Base-by-base conservation (phyloP, 1,284 basidiomycete species). In the Cutaneotrichosporon dermatis region DNA sequence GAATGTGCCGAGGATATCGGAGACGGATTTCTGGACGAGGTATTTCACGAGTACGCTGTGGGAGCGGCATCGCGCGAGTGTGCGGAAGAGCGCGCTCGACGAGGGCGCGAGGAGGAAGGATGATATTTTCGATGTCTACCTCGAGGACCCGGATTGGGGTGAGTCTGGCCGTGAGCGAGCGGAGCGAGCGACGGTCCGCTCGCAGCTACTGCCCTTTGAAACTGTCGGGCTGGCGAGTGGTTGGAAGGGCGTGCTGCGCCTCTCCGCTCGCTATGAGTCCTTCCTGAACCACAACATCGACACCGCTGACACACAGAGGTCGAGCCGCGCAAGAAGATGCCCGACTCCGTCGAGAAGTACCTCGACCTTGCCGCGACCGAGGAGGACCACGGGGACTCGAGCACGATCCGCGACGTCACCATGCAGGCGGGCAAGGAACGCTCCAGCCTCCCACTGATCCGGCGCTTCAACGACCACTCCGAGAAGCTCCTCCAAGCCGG, bases 381-480 rank as follows among this genome's bases (percentile, higher is more conserved):
- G 37, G 92, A 93, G 72, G 95, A 99, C 79, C 95, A 98, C 66
- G 87, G 82, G 43, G 89, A 93, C 80, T 88, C 88, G 2, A 89
- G 91, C 4, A 95, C 92, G 66, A 83, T 87, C 62, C 86, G 84
- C 73, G 96, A 99, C 71, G 79, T 90, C 49, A 98, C 96, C 0
- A 99, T 99, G 96, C 89, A 92, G 72, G 87, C 94, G 5, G 96
- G 96, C 6, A 85, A 88, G 66, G 89, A 96, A 74, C 83, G 87
- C 52, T 87, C 87, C 25, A 88, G 89, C 15, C 77, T 99, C 42
- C 96, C 96, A 0, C 83, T 99, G 39, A 97, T 99, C 69, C 84
- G 96, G 45, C 88, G 95, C 69, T 99, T 99, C 80, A 99, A 99
- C 72, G 92, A 97, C 71, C 96, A 99, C 76, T 95, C 92, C 0